Evolutionary conservation across 148 eudicot species (phyloP).

Genomic region (Talinum fruticosum): DNA sequence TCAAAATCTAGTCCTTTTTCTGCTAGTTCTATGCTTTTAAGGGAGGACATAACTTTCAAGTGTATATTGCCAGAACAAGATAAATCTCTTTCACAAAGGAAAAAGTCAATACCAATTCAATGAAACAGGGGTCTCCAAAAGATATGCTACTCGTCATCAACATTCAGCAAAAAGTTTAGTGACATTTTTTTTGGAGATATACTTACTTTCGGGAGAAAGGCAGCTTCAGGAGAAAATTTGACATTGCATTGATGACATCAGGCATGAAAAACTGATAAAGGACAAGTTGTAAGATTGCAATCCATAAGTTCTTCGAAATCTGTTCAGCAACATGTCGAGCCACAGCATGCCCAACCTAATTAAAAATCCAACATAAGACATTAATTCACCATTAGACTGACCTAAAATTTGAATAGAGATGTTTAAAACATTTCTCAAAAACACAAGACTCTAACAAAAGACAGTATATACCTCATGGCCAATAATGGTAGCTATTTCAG

Average conservation of each 20-base stretch:
- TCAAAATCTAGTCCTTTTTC: too few relatives aligned
- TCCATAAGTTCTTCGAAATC: slow-evolving; percentile 70
- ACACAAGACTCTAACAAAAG: not conserved
- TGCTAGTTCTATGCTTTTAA: too few relatives aligned
- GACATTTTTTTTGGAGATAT: not conserved
- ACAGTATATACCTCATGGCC: slow-evolving; percentile 81
- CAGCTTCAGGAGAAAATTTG: slow-evolving; percentile 55
- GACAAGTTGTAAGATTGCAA: slow-evolving; percentile 65
- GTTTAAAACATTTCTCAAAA: not conserved
- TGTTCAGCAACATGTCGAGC: slow-evolving; percentile 83
- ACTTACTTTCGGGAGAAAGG: slow-evolving; percentile 85
- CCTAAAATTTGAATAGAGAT: not conserved
- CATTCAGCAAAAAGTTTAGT: not conserved
- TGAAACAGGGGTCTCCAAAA: too few relatives aligned
- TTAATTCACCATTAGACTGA: slow-evolving; percentile 11
- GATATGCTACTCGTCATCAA: not conserved
- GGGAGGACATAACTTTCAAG: too few relatives aligned
- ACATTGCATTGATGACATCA: slow-evolving; percentile 77
- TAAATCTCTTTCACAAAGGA: too few relatives aligned
- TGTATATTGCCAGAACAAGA: too few relatives aligned
- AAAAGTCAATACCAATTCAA: too few relatives aligned
- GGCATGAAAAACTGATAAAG: slow-evolving; percentile 75
- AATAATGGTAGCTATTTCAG: slow-evolving; percentile 80
- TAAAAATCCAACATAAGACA: slow-evolving; percentile 11
- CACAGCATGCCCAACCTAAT: slow-evolving; percentile 86